These are phyloP conservation scores for Sporobolomyces roseus DNA, from an alignment of 768 basidiomycete genomes.

Conservation along the genomic window DNA sequence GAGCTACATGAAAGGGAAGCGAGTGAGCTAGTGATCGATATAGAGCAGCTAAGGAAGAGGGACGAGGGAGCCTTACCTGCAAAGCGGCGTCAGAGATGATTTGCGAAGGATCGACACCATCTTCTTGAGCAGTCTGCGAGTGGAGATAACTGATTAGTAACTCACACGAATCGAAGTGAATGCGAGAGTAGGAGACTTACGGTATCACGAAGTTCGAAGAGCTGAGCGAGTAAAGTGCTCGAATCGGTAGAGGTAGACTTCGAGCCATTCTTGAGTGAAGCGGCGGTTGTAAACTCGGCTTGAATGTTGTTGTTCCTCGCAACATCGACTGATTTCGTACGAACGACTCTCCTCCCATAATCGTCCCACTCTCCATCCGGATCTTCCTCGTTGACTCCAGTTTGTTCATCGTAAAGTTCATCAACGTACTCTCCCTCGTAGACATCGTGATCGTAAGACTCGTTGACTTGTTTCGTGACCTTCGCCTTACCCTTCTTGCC, in stretches of 20 bases:
- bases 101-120: conserved; percentile 9
- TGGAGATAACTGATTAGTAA: background rate
- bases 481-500: conserved; percentile 6
- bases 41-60: background rate
- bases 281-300: too few relatives aligned
- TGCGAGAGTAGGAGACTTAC: background rate
- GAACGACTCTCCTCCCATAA: conserved; percentile 20
- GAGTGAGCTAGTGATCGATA: background rate
- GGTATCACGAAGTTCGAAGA: conserved; percentile 12
- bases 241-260: background rate
- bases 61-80: background rate
- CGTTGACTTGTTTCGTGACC: conserved; percentile 4
- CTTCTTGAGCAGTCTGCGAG: conserved; percentile 14
- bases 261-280: background rate
- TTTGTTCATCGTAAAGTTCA: conserved; percentile 27
- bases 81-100: conserved; percentile 24
- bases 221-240: conserved; percentile 9
- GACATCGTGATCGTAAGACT: conserved; percentile 26
- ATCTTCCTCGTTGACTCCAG: conserved; percentile 17
- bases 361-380: conserved; percentile 14
- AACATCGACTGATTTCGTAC: background rate
- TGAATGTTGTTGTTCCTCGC: too few relatives aligned
- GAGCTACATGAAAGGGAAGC: background rate
- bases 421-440: conserved; percentile 30
- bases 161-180: too few relatives aligned